Conservation (phyloP, 2,329 filamentous ascomycete species). For the Leptographium lundbergii region DNA sequence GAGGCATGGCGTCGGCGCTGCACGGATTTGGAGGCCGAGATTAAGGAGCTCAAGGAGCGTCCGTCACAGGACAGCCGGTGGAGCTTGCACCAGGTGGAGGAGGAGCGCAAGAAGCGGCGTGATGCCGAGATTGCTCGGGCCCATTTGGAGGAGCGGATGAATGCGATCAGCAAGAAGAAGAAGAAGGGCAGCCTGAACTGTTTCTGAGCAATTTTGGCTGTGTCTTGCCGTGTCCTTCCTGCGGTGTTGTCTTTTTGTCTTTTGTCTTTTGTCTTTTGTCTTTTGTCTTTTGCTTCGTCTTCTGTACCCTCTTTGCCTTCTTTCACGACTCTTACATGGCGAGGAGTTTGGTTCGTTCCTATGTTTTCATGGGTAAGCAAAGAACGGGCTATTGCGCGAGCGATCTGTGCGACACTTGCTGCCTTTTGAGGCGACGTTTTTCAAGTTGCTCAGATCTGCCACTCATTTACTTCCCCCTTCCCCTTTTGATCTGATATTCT, state of each 20-base stretch:
- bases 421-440: neutral
- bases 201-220: slow-evolving; percentile 48
- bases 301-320: neutral
- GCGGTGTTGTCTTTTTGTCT: too few species aligned
- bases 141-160: slow-evolving; percentile 90
- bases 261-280: neutral
- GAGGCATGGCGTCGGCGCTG: slow-evolving; percentile 87
- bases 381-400: neutral
- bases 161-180: slow-evolving; percentile 84
- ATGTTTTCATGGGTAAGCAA: neutral
- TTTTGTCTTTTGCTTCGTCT: neutral
- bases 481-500: neutral
- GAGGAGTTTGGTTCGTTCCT: neutral
- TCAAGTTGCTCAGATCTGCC: neutral
- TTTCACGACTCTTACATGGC: neutral
- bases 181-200: slow-evolving; percentile 94
- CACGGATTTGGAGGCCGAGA: slow-evolving; percentile 58
- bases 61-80: slow-evolving; percentile 44
- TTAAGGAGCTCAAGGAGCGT: slow-evolving; percentile 50
- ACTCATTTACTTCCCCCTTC: neutral
- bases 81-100: slow-evolving; percentile 83
- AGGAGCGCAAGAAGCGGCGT: slow-evolving; percentile 84
- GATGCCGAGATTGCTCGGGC: slow-evolving; percentile 81
- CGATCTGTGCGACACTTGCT: neutral
- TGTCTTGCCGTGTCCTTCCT: too few species aligned